Conservation (phyloP, 2,329 filamentous ascomycete genomes). For the Trichoderma atrobrunneum region DNA sequence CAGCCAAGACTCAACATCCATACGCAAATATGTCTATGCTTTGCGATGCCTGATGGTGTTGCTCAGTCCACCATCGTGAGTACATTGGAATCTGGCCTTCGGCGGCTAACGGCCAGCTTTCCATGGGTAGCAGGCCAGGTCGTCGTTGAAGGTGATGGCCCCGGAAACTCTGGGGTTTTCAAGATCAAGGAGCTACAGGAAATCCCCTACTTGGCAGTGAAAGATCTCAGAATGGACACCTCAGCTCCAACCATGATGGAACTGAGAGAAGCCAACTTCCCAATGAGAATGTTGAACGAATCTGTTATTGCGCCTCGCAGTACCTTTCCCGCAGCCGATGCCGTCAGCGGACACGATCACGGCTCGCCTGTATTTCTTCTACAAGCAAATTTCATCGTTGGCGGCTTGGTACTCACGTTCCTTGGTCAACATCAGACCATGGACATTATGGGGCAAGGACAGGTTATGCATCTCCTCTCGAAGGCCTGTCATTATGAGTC, state of each 20-base stretch:
- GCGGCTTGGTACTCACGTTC: background rate
- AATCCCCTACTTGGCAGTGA: background rate
- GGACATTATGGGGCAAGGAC: background rate
- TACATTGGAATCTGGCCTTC: background rate
- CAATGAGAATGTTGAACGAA: background rate
- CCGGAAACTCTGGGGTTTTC: background rate
- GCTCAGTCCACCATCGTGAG: background rate
- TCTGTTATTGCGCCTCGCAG: background rate
- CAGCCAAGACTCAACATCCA: background rate
- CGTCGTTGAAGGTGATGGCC: background rate
- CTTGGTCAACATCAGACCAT: background rate
- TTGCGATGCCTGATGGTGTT: background rate
- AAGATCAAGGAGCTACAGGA: background rate
- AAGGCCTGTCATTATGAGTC: background rate
- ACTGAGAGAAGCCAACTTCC: background rate
- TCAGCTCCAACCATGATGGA: background rate
- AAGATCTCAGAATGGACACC: background rate
- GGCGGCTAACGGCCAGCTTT: background rate
- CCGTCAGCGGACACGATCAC: rapidly evolving
- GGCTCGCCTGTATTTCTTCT: background rate
- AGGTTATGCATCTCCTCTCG: background rate
- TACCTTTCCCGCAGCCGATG: background rate
- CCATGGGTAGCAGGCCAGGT: background rate
- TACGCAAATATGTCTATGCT: background rate
- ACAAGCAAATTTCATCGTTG: background rate